phyloP scores from a whole-genome alignment of 1,139 yeast species.

The Petasospora rhodanensis region DNA sequence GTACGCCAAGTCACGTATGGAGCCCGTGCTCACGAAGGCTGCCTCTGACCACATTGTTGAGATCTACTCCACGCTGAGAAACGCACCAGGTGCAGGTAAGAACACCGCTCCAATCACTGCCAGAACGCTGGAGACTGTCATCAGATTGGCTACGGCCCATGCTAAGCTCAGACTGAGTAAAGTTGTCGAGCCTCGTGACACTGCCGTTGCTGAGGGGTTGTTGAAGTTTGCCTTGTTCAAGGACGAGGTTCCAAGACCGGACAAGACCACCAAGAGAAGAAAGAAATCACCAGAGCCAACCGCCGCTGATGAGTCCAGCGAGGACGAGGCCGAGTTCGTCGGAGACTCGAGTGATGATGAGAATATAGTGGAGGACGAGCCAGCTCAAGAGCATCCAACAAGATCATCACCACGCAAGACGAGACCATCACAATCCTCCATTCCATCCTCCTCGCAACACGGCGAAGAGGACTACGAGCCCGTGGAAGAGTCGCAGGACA shows the following conservation, averaged over 20 bases:
- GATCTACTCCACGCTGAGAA: conserved; percentile 77
- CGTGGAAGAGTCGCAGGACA: conserved; percentile 14
- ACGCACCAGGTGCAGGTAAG: conserved; percentile 70
- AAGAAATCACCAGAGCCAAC: conserved; percentile 25
- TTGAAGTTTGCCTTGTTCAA: conserved; percentile 83
- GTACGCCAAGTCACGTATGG: conserved; percentile 85
- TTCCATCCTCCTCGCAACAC: conserved; percentile 22
- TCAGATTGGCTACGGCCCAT: conserved; percentile 94
- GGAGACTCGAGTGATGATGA: conserved; percentile 16
- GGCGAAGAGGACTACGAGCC: conserved; percentile 25
- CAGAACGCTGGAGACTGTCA: conserved; percentile 93
- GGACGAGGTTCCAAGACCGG: conserved; percentile 44
- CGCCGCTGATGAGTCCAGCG: conserved; percentile 22
- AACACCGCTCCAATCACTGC: conserved; percentile 95
- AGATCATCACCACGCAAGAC: conserved; percentile 15
- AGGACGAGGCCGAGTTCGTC: conserved; percentile 22
- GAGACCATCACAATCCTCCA: conserved; percentile 1
- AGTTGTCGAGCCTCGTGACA: conserved; percentile 72
- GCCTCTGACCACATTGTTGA: conserved; percentile 82
- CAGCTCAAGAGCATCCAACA: conserved; percentile 4
- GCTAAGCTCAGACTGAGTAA: conserved; percentile 88
- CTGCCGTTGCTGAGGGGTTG: conserved; percentile 80
- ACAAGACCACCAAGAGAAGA: conserved; percentile 28
- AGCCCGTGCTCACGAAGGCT: conserved; percentile 72
- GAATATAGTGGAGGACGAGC: conserved; percentile 6